Evolutionary conservation across 441 rosid genomes (phyloP).

Genomic region (Gossypium davidsonii): DNA sequence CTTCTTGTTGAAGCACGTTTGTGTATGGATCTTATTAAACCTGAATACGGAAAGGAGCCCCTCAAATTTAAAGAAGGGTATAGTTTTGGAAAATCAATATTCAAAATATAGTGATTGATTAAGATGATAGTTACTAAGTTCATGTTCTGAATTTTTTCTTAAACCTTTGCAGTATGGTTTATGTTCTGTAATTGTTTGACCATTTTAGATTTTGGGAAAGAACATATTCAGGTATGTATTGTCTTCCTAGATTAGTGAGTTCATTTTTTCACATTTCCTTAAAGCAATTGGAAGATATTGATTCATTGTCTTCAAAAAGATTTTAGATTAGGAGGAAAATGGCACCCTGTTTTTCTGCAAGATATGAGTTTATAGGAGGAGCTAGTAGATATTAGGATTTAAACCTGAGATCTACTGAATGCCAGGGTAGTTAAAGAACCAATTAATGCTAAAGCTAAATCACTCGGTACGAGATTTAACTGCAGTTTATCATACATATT

Average conservation of each 20-base stretch:
- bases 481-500: too few relatives aligned
- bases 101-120: constrained; percentile 8
- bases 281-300: neutral
- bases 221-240: neutral
- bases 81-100: constrained; percentile 15
- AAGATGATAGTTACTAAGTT: neutral
- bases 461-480: neutral
- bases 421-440: neutral
- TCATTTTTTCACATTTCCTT: neutral
- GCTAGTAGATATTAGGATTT: neutral
- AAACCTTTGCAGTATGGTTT: neutral
- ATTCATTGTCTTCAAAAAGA: neutral
- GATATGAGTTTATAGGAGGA: neutral
- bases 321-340: neutral
- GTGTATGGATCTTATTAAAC: constrained; percentile 17
- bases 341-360: neutral
- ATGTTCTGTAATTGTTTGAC: neutral
- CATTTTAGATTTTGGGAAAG: neutral
- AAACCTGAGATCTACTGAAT: neutral
- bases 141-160: neutral
- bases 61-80: constrained; percentile 8
- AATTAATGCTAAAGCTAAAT: too few relatives aligned
- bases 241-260: neutral
- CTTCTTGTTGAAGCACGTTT: constrained; percentile 15
- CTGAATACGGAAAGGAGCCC: constrained; percentile 4